Conservation (phyloP, 176 grass and related monocot species). For the Paspalum notatum region DNA sequence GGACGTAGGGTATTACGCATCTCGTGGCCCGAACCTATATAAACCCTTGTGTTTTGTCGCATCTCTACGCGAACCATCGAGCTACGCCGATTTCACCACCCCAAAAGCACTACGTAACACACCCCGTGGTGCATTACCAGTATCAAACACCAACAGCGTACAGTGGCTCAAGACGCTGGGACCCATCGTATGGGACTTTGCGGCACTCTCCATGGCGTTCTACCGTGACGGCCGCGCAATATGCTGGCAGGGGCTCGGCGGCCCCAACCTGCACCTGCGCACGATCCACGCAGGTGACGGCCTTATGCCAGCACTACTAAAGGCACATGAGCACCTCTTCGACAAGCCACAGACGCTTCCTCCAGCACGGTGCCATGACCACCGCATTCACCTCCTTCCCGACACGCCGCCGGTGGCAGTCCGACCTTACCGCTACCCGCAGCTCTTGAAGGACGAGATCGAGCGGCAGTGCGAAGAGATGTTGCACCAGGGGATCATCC, state of each 20-base stretch:
- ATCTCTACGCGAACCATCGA: too few relatives aligned
- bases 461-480: background rate
- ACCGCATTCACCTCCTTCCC: background rate
- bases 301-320: background rate
- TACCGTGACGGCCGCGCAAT: background rate
- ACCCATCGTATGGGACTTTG: background rate
- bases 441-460: background rate
- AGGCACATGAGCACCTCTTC: background rate
- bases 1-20: too few relatives aligned
- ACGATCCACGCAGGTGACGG: too few relatives aligned
- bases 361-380: background rate
- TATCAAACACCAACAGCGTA: too few relatives aligned
- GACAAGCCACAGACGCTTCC: rapidly evolving
- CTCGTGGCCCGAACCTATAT: too few relatives aligned
- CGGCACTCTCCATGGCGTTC: background rate
- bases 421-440: background rate
- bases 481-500: background rate
- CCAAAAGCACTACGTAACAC: too few relatives aligned
- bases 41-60: too few relatives aligned
- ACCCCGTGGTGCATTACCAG: too few relatives aligned
- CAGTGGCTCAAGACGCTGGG: background rate
- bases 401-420: background rate
- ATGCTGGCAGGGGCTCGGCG: background rate
- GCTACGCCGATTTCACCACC: too few relatives aligned
- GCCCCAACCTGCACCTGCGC: background rate